Percentiles rank a stretch among this genome's conserved stretches.
Conservation (phyloP, 495 filamentous ascomycete genomes). For the Sordaria brevicollis region DNA sequence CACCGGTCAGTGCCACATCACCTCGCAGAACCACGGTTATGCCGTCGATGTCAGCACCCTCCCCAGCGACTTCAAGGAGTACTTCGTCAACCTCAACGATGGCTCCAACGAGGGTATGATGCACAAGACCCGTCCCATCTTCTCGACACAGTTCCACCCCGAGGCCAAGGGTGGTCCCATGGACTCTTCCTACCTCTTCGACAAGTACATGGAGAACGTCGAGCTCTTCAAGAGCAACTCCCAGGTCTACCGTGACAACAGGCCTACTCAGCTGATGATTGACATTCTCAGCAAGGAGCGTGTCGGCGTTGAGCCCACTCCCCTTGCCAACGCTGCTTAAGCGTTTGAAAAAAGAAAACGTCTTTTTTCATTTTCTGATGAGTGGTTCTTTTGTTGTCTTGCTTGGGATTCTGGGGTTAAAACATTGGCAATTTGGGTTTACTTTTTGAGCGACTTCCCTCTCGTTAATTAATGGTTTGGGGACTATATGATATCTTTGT, state of each 20-base stretch:
- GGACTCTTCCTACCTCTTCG: conserved; percentile 89
- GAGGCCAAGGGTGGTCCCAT: conserved; percentile 94
- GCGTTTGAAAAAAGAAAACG: background rate
- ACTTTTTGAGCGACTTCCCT: background rate
- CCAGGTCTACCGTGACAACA: conserved; percentile 61
- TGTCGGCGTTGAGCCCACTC: conserved; percentile 72
- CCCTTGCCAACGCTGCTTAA: conserved; percentile 31
- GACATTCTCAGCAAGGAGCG: conserved; percentile 89
- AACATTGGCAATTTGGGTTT: background rate
- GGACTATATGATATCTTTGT: background rate
- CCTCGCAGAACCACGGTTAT: conserved; percentile 96
- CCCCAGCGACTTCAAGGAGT: conserved; percentile 82
- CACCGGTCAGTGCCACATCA: conserved; percentile 96
- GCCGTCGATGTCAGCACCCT: conserved; percentile 84
- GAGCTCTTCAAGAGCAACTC: conserved; percentile 77
- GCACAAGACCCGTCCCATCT: conserved; percentile 91
- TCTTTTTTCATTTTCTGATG: background rate
- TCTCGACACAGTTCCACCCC: conserved; percentile 96
- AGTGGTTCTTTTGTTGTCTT: background rate
- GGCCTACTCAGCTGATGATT: conserved; percentile 74
- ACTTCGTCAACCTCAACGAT: conserved; percentile 96
- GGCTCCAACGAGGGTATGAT: conserved; percentile 93
- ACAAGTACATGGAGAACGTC: conserved; percentile 87
- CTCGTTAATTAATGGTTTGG: background rate
- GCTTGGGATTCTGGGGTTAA: conserved; percentile 1